Percentiles rank a stretch among this genome's conserved stretches.
These are phyloP conservation scores for Rhynchosporium secalis DNA, from an alignment of 2,329 filamentous ascomycete genomes.

Conservation along the genomic window DNA sequence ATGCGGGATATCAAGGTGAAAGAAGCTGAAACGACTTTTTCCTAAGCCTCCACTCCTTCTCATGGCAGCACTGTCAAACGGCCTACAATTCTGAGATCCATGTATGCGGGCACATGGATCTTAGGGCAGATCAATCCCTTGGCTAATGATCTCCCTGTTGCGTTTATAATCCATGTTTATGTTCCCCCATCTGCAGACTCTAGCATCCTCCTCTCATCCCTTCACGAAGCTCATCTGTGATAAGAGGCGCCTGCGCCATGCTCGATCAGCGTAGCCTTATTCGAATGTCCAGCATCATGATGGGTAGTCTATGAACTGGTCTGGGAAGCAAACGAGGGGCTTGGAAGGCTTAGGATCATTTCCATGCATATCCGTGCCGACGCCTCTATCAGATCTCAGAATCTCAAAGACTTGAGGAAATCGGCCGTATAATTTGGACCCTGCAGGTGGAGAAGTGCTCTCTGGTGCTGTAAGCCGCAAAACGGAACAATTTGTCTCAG, in stretches of 20 bases:
- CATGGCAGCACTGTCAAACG: neutral
- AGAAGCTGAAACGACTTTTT: constrained; percentile 12
- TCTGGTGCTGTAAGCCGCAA: constrained; percentile 18
- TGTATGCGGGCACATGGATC: constrained; percentile 6
- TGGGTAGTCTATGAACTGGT: neutral
- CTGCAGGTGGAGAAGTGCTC: constrained; percentile 20
- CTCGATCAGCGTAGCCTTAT: constrained; percentile 9
- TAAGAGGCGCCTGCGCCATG: constrained; percentile 12
- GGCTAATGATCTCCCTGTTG: constrained; percentile 1
- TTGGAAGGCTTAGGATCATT: constrained; percentile 19
- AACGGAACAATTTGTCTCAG: constrained; percentile 23
- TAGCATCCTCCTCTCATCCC: constrained; percentile 3
- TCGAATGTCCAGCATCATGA: neutral
- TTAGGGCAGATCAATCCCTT: constrained; percentile 10
- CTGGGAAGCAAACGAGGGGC: constrained; percentile 10
- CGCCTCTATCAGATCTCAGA: constrained; percentile 22
- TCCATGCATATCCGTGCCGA: constrained; percentile 4
- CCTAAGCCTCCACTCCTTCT: neutral
- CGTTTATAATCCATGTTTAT: constrained; percentile 2
- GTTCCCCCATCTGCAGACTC: constrained; percentile 11
- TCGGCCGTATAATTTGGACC: constrained; percentile 19
- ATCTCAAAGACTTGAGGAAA: constrained; percentile 3
- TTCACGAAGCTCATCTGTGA: constrained; percentile 4
- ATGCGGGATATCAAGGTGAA: constrained; percentile 2
- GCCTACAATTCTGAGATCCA: constrained; percentile 1